phyloP scores from a whole-genome alignment of 257 asterid species.

The Leptodermis oblonga region DNA sequence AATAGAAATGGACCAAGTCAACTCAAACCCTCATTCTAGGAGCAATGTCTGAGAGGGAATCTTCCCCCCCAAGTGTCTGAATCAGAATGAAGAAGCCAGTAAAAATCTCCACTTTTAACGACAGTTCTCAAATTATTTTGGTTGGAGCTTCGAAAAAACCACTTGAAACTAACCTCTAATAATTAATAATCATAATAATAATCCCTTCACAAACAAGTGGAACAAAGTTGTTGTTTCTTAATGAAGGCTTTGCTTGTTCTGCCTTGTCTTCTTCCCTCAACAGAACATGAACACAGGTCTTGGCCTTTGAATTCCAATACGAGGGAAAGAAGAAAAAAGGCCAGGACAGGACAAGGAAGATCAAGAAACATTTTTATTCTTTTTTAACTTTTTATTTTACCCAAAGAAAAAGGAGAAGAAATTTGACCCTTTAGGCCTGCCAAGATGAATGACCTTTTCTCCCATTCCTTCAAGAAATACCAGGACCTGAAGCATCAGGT shows the following conservation, averaged over 20 bases:
- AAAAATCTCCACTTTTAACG: constrained; percentile 30
- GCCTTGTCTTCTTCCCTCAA: constrained; percentile 35
- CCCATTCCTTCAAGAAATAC: constrained; percentile 33
- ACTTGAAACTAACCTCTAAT: constrained; percentile 22
- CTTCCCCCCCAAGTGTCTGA: constrained; percentile 15
- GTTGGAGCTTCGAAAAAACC: constrained; percentile 12
- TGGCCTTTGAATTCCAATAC: background rate
- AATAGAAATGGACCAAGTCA: background rate
- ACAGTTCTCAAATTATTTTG: constrained; percentile 23
- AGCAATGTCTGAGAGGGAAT: background rate
- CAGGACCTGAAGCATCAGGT: constrained; percentile 40
- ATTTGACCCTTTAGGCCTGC: background rate
- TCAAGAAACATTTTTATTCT: too few species aligned
- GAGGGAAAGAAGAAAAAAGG: constrained; percentile 29
- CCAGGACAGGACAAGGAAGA: constrained; percentile 11
- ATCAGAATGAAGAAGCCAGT: constrained; percentile 12
- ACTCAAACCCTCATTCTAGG: background rate
- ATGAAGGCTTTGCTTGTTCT: constrained; percentile 27
- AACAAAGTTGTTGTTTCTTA: constrained; percentile 15
- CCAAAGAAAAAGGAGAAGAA: too few species aligned
- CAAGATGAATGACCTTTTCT: constrained; percentile 46
- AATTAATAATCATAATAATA: too few species aligned
- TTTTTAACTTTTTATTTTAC: too few species aligned
- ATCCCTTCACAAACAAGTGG: constrained; percentile 14
- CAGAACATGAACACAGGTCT: constrained; percentile 7